These are phyloP conservation scores for Phascolomyces articulosus DNA, from an alignment of 371 early-diverging fungal species.

Conservation along the genomic window DNA sequence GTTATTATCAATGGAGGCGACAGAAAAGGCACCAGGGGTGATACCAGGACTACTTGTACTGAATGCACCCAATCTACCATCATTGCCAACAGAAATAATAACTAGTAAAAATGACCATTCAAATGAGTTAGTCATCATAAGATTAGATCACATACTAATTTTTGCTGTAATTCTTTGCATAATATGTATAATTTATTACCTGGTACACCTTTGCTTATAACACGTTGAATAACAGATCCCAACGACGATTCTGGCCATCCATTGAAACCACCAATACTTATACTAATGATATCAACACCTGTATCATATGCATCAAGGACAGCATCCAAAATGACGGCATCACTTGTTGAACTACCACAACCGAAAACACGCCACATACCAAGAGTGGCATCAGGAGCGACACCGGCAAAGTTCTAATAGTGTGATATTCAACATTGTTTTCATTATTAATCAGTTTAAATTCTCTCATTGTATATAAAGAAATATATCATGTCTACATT, in stretches of 20 bases:
- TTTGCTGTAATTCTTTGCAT: too few species aligned
- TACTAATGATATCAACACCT: constrained; percentile 58
- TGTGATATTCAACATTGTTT: background rate
- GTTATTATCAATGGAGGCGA: constrained; percentile 59
- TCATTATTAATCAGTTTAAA: too few species aligned
- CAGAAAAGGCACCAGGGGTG: constrained; percentile 44
- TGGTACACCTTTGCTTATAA: constrained; percentile 31
- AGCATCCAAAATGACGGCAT: constrained; percentile 64
- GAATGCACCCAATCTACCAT: constrained; percentile 49
- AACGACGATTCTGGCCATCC: constrained; percentile 48
- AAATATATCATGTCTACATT: too few species aligned
- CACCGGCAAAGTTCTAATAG: constrained; percentile 53
- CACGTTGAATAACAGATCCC: constrained; percentile 39
- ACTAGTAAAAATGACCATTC: constrained; percentile 29
- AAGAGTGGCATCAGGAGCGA: constrained; percentile 60
- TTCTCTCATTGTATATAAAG: too few species aligned
- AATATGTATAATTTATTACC: too few species aligned
- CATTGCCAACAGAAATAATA: constrained; percentile 58
- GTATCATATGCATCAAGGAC: constrained; percentile 59
- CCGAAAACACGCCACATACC: constrained; percentile 63
- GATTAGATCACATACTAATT: too few species aligned
- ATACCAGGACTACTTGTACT: constrained; percentile 48
- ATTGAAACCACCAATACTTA: constrained; percentile 65
- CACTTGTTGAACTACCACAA: constrained; percentile 54
- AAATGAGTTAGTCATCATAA: too few species aligned